Base-by-base conservation (phyloP, 768 basidiomycete genomes). In the Galerina marginata region DNA sequence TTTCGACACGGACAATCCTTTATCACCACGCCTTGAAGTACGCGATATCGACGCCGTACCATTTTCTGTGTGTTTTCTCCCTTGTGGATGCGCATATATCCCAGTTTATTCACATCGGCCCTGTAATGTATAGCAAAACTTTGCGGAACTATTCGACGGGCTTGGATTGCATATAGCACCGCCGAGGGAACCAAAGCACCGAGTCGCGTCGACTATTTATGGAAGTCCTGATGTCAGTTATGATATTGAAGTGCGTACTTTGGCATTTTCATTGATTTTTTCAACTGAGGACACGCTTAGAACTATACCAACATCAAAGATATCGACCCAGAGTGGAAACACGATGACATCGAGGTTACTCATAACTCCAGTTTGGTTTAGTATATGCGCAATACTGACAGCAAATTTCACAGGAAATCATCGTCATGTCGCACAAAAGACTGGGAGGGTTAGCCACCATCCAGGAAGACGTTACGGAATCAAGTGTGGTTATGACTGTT, bases 301-400 rank as follows among this genome's bases (percentile, higher is more conserved):
- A 77, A 74, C 47, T 72, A 77, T 29, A 79, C 78, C 11, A 69
- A 83, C 58, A 69, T 81, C 23, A 73, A 74, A 48, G 77, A 78
- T 12, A 65, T 82, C 12, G 73, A 75, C 58, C 74, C 82, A 5
- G 77, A 75, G n/a, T 82, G 81, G 79, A 72, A 76, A 33, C 77
- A 82, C 46, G 78, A 83, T 52, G 83, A 82, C 9, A 75, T 83
- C 16, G 83, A 84, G 66, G 84, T 83, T 53, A 6, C 74, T 65
- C 9, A 43, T n/a, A n/a, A n/a, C n/a, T 47, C 10, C 33, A 25
- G 29, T 53, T 29, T 56, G 20, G 36, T 26, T 39, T 40, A 25
- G 9, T 50, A 59, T 57, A n/a, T 29, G 29, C 44, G 29, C 38
- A n/a, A 23, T 33, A 20, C 1, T 42, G 42, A 42, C 9, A 39